Evolutionary conservation across 495 filamentous ascomycete species (phyloP).

Genomic region (Glarea lozoyensis): DNA sequence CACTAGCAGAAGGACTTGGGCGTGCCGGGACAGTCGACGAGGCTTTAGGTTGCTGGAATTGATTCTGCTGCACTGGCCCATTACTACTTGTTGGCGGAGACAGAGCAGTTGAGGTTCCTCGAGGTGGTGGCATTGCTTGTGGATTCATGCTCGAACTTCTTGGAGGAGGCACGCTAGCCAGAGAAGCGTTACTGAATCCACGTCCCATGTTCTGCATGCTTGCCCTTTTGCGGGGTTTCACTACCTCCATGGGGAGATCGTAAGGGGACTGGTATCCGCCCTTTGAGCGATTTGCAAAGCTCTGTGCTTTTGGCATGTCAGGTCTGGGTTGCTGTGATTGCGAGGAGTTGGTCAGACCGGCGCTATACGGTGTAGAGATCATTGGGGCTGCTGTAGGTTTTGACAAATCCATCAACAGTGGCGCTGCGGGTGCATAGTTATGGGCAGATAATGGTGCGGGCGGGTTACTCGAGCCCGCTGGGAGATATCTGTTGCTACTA

Average conservation of each 20-base stretch:
- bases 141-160: slow-evolving; percentile 55
- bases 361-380: slow-evolving; percentile 30
- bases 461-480: slow-evolving; percentile 6
- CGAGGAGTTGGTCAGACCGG: slow-evolving; percentile 16
- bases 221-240: slow-evolving; percentile 48
- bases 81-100: slow-evolving; percentile 28
- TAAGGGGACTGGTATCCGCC: slow-evolving; percentile 90
- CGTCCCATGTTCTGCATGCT: slow-evolving; percentile 22
- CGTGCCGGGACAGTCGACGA: slow-evolving; percentile 12
- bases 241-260: slow-evolving; percentile 85
- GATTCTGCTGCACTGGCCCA: slow-evolving; percentile 20
- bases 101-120: slow-evolving; percentile 23
- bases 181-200: slow-evolving; percentile 4
- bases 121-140: slow-evolving; percentile 26
- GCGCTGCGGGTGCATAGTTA: slow-evolving; percentile 14
- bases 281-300: slow-evolving; percentile 82
- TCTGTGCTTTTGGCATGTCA: slow-evolving; percentile 43
- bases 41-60: slow-evolving; percentile 3
- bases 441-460: slow-evolving; percentile 2
- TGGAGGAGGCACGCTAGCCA: slow-evolving; percentile 9
- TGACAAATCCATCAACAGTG: slow-evolving; percentile 20
- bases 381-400: slow-evolving; percentile 33
- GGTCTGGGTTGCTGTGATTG: slow-evolving; percentile 11
- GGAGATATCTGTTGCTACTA: slow-evolving; percentile 17
- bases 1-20: slow-evolving; percentile 23